These are phyloP conservation scores for Phycomyces blakesleeanus DNA, from an alignment of 192 early-diverging fungal genomes.

Conservation along the genomic window DNA sequence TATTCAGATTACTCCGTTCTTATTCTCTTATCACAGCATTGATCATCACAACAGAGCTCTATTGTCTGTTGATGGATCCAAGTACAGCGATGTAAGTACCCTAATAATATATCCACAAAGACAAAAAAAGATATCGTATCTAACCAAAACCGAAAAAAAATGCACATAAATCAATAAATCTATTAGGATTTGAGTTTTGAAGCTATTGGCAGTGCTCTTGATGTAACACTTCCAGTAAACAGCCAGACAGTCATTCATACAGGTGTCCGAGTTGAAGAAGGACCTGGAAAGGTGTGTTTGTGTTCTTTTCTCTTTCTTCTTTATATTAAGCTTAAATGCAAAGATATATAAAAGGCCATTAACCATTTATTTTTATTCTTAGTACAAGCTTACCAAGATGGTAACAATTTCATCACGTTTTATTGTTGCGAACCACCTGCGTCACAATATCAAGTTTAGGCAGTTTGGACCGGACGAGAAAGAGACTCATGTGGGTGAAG, in stretches of 20 bases:
- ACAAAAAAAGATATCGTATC: no score
- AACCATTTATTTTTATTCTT: neutral
- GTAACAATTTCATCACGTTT: conserved; percentile 79
- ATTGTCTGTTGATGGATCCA: conserved; percentile 55
- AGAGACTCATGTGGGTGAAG: neutral
- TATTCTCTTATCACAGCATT: conserved; percentile 78
- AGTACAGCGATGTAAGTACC: conserved; percentile 57
- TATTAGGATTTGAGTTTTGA: conserved; percentile 73
- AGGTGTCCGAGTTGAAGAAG: conserved; percentile 71
- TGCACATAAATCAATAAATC: neutral
- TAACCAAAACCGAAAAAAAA: no score
- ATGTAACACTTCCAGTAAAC: conserved; percentile 47
- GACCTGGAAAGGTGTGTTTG: conserved; percentile 54
- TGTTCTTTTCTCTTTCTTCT: no score
- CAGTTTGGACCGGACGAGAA: conserved; percentile 42
- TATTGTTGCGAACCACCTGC: conserved; percentile 67
- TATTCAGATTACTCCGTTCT: conserved; percentile 17
- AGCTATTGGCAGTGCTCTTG: conserved; percentile 70
- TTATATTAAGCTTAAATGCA: no score
- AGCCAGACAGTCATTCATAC: conserved; percentile 41
- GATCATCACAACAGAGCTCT: conserved; percentile 71
- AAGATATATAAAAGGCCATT: no score
- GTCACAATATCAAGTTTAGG: conserved; percentile 54
- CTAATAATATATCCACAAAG: no score
- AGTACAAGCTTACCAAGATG: conserved; percentile 62